Evolutionary conservation across 768 basidiomycete genomes (phyloP).

Genomic region (Favolaschia claudopus): DNA sequence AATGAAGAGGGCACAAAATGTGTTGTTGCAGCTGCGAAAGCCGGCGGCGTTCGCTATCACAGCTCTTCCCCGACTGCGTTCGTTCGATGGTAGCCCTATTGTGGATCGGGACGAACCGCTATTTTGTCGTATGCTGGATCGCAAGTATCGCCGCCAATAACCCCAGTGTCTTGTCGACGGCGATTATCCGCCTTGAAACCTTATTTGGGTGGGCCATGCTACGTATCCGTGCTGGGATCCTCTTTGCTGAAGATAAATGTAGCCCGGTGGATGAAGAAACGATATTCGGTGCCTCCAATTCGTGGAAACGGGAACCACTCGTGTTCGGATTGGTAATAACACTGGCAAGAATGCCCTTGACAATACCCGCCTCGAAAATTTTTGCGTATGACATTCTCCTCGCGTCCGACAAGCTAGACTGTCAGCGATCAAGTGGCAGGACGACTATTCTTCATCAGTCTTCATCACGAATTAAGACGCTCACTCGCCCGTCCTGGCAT

Average conservation of each 20-base stretch:
- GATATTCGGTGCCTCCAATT: slow-evolving; percentile 7
- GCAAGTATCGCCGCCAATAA: slow-evolving; percentile 51
- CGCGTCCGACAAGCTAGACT: slow-evolving; percentile 70
- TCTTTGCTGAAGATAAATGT: neutral
- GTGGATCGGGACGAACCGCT: slow-evolving; percentile 62
- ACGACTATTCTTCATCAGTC: slow-evolving; percentile 77
- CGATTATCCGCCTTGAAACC: slow-evolving; percentile 57
- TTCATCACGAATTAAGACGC: slow-evolving; percentile 85
- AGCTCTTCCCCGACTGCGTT: slow-evolving; percentile 54
- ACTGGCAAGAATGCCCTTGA: slow-evolving; percentile 76
- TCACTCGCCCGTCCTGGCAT: slow-evolving; percentile 79
- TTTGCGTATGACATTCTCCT: slow-evolving; percentile 78
- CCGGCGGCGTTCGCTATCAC: slow-evolving; percentile 50
- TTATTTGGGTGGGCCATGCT: slow-evolving; percentile 54
- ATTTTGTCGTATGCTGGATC: slow-evolving; percentile 47
- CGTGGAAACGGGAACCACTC: slow-evolving; percentile 12
- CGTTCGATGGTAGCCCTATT: slow-evolving; percentile 51
- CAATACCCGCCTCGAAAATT: slow-evolving; percentile 78
- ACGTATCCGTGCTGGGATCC: neutral
- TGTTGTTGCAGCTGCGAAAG: slow-evolving; percentile 48
- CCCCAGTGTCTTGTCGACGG: slow-evolving; percentile 48
- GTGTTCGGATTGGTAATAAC: slow-evolving; percentile 75
- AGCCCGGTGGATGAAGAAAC: slow-evolving; percentile 37
- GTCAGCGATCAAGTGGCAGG: slow-evolving; percentile 74
- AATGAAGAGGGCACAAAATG: slow-evolving; percentile 58